phyloP scores from a whole-genome alignment of 805 yeast genomes.

The Pichia rugopelliculosa region DNA sequence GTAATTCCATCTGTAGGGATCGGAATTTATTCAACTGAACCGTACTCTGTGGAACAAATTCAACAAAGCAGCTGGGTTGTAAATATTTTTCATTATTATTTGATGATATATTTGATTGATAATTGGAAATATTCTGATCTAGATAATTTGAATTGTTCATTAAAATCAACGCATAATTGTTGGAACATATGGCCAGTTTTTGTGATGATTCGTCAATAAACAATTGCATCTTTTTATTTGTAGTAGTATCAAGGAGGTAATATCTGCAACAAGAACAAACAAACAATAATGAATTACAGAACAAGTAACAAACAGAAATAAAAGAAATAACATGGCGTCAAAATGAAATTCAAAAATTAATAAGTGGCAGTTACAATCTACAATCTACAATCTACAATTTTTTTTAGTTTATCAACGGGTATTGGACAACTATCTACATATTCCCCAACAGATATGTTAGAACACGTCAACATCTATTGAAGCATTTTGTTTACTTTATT shows the following conservation, averaged over 20 bases:
- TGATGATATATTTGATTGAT: background rate
- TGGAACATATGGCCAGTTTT: conserved; percentile 8
- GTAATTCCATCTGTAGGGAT: conserved; percentile 14
- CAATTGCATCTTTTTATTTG: conserved; percentile 7
- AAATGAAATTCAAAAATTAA: no score
- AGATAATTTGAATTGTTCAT: conserved; percentile 2
- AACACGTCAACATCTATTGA: no score
- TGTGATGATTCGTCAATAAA: conserved; percentile 4
- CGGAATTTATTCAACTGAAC: conserved; percentile 21
- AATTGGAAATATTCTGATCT: background rate
- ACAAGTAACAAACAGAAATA: no score
- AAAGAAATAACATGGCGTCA: no score
- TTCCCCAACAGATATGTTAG: no score
- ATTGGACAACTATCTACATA: no score
- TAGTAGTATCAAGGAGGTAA: background rate
- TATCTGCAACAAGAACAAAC: no score
- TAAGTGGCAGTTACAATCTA: no score
- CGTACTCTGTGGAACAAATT: conserved; percentile 37
- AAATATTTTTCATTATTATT: background rate
- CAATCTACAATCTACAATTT: no score
- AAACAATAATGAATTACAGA: no score
- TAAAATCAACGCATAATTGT: conserved; percentile 6
- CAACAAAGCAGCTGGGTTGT: conserved; percentile 40
- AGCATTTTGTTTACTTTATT: no score
- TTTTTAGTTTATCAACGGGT: no score